These are phyloP conservation scores for Solanum tarijense DNA, from an alignment of 257 asterid genomes.

Conservation along the genomic window DNA sequence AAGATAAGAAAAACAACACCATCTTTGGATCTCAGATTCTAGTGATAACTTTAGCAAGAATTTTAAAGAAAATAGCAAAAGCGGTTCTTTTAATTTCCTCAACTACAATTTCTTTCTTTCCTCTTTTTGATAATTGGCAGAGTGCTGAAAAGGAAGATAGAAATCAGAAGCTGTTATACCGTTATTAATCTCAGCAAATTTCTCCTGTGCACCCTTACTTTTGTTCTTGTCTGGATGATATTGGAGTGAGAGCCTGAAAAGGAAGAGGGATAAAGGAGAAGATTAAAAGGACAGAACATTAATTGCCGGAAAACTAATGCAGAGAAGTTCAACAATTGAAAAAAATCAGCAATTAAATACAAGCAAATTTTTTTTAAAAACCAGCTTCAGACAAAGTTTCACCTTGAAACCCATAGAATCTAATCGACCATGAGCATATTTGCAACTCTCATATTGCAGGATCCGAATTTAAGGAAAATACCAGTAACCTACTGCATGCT, in stretches of 20 bases:
- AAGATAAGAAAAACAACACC: background rate
- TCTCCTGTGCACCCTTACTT: constrained; percentile 81
- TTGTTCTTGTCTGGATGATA: constrained; percentile 99
- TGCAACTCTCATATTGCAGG: background rate
- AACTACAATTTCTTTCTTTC: background rate
- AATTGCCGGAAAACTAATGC: background rate
- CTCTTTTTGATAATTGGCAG: background rate
- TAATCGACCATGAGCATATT: background rate
- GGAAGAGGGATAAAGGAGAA: background rate
- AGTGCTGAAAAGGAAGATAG: background rate
- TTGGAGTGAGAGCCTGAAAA: constrained; percentile 69
- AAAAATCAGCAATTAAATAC: background rate
- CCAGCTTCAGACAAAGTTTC: background rate
- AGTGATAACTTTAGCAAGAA: background rate
- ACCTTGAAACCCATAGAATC: background rate
- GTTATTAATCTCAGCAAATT: constrained; percentile 87
- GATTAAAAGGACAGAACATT: background rate
- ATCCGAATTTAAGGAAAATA: background rate
- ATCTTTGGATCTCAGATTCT: background rate
- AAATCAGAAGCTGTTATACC: constrained; percentile 29
- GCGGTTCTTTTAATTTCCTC: background rate
- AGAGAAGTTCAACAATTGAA: background rate
- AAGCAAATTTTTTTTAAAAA: background rate
- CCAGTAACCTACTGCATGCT: background rate
- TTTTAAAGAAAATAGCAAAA: background rate